Evolutionary conservation across 2,329 filamentous ascomycete species (phyloP).

Genomic region (Aspergillus versicolor): DNA sequence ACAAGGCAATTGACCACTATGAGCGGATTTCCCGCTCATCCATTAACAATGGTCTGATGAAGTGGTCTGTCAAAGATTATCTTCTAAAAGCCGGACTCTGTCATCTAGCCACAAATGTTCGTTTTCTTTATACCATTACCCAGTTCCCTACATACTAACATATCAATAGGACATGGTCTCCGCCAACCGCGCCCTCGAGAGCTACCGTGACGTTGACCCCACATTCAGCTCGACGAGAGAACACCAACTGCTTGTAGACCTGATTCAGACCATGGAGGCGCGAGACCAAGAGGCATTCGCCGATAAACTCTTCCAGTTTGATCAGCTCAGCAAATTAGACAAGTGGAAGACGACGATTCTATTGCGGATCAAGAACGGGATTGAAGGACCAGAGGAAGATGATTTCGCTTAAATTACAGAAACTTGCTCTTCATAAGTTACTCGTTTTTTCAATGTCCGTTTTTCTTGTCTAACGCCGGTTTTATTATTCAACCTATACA

Average conservation of each 20-base stretch:
- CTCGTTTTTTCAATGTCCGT: background rate
- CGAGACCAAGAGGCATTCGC: constrained; percentile 80
- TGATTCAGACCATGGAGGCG: constrained; percentile 71
- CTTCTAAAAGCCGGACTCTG: constrained; percentile 92
- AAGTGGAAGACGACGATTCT: constrained; percentile 95
- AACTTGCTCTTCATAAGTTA: constrained; percentile 5
- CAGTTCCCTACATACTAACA: background rate
- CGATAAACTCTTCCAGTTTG: constrained; percentile 83
- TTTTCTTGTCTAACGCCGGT: background rate
- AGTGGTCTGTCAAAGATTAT: constrained; percentile 93
- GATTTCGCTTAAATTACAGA: constrained; percentile 60
- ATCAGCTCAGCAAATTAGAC: constrained; percentile 89
- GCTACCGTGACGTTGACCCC: constrained; percentile 76
- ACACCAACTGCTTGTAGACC: constrained; percentile 74
- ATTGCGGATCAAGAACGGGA: constrained; percentile 77
- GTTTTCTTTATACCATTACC: background rate
- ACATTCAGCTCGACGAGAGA: constrained; percentile 77
- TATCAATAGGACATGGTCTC: constrained; percentile 67
- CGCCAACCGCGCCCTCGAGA: constrained; percentile 74
- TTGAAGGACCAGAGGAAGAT: constrained; percentile 71
- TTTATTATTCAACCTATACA: background rate
- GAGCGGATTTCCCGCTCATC: constrained; percentile 78
- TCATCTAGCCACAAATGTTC: constrained; percentile 64
- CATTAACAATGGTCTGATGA: constrained; percentile 88
- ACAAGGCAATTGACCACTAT: constrained; percentile 76